phyloP scores from a whole-genome alignment of 2,329 filamentous ascomycete species.

The Ophiocordyceps australis region DNA sequence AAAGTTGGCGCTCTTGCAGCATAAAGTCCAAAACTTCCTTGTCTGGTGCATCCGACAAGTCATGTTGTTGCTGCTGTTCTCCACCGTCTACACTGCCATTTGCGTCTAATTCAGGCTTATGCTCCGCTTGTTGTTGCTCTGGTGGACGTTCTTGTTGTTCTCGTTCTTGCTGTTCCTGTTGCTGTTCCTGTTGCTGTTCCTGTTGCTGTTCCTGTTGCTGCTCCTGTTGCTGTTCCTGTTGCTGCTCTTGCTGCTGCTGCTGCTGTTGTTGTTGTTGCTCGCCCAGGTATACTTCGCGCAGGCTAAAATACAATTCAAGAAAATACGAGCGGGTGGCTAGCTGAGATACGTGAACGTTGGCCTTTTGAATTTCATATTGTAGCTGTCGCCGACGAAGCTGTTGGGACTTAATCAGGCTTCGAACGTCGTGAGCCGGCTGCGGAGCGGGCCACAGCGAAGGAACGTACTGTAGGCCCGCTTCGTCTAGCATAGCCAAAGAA shows the following conservation, averaged over 20 bases:
- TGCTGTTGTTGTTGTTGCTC: slow-evolving; percentile 16
- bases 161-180: neutral
- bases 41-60: slow-evolving; percentile 19
- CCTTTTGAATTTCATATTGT: slow-evolving; percentile 81
- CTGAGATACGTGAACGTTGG: slow-evolving; percentile 72
- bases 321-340: slow-evolving; percentile 69
- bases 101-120: no score
- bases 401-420: slow-evolving; percentile 28
- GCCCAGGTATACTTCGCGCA: slow-evolving; percentile 46
- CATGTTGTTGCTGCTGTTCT: slow-evolving; percentile 8
- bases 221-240: neutral
- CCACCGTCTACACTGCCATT: no score
- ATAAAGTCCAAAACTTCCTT: slow-evolving; percentile 43
- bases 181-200: neutral
- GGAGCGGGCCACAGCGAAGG: slow-evolving; percentile 28
- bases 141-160: no score
- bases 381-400: slow-evolving; percentile 34
- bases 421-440: slow-evolving; percentile 29
- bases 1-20: slow-evolving; percentile 59
- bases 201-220: neutral
- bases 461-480: slow-evolving; percentile 30
- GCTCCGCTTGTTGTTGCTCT: no score
- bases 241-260: neutral
- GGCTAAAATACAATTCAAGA: slow-evolving; percentile 69
- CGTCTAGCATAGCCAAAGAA: slow-evolving; percentile 21